Evolutionary conservation across 108 stramenopile genomes (phyloP).

Genomic region (Cyclostephanos invisitatus): DNA sequence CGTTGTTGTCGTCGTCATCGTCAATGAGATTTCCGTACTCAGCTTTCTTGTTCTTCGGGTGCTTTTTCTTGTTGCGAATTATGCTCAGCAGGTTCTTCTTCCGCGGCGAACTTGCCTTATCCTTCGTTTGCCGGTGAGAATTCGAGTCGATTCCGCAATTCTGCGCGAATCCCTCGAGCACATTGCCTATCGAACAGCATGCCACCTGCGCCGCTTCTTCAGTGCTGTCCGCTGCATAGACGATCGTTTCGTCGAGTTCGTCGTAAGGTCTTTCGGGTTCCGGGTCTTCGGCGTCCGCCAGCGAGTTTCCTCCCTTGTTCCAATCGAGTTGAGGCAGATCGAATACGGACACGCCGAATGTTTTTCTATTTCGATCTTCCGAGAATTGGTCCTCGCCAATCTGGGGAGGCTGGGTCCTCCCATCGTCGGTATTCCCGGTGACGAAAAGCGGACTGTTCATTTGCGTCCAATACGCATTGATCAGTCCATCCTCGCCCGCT

Average conservation of each 20-base stretch:
- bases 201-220: constrained; percentile 24
- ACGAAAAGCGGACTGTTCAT: constrained; percentile 46
- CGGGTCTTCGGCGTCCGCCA: constrained; percentile 15
- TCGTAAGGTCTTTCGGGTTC: constrained; percentile 21
- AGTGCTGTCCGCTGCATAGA: constrained; percentile 30
- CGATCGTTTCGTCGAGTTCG: constrained; percentile 33
- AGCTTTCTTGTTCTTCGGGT: constrained; percentile 11
- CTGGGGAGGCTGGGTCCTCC: constrained; percentile 15
- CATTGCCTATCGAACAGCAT: constrained; percentile 23
- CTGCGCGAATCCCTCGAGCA: constrained; percentile 32
- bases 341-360: constrained; percentile 13
- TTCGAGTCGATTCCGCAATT: constrained; percentile 21
- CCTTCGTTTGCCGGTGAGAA: constrained; percentile 21
- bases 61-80: constrained; percentile 26
- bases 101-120: constrained; percentile 25
- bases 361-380: constrained; percentile 6
- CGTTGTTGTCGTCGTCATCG: constrained; percentile 18
- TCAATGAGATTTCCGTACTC: constrained; percentile 41
- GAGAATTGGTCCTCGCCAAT: background rate
- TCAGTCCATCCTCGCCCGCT: constrained; percentile 4
- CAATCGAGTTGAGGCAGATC: constrained; percentile 27
- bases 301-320: constrained; percentile 2
- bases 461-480: constrained; percentile 25
- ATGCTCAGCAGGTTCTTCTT: constrained; percentile 31
- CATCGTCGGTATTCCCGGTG: constrained; percentile 16